phyloP scores from a whole-genome alignment of 2,329 filamentous ascomycete genomes.

The Coniochaeta ligniaria region DNA sequence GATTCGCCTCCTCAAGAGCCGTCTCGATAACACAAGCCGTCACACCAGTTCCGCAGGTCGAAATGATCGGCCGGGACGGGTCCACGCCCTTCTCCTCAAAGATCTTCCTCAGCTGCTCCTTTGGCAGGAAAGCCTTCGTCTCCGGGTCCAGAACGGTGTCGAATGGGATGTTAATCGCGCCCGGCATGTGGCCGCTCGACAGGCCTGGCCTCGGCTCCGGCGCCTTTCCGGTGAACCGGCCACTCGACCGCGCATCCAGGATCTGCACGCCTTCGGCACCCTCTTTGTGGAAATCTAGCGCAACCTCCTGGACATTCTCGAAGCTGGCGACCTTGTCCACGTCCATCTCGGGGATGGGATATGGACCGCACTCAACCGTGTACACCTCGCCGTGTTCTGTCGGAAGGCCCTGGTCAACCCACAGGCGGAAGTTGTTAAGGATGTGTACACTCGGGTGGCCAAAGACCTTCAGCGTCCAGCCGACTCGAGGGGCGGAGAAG shows the following conservation, averaged over 20 bases:
- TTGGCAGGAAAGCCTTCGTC: slow-evolving; percentile 72
- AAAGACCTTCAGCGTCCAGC: slow-evolving; percentile 87
- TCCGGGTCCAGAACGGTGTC: slow-evolving; percentile 71
- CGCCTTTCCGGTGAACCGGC: slow-evolving; percentile 74
- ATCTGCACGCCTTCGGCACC: slow-evolving; percentile 79
- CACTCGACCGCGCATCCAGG: slow-evolving; percentile 74
- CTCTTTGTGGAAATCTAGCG: slow-evolving; percentile 71
- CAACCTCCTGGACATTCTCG: slow-evolving; percentile 74
- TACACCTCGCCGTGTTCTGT: slow-evolving; percentile 73
- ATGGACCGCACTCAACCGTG: slow-evolving; percentile 57
- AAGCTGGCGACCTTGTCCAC: slow-evolving; percentile 65
- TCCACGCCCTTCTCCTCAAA: slow-evolving; percentile 79
- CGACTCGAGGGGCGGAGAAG: slow-evolving; percentile 87
- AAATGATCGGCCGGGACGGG: slow-evolving; percentile 72
- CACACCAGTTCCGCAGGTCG: slow-evolving; percentile 87
- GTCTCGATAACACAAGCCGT: slow-evolving; percentile 89
- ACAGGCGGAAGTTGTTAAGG: slow-evolving; percentile 92
- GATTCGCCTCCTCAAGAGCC: slow-evolving; percentile 72
- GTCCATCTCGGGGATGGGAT: slow-evolving; percentile 56
- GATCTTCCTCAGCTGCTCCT: slow-evolving; percentile 63
- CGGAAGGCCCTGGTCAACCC: slow-evolving; percentile 77
- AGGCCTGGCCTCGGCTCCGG: slow-evolving; percentile 83
- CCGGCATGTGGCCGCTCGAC: slow-evolving; percentile 86
- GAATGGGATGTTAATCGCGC: slow-evolving; percentile 77
- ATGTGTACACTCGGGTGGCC: slow-evolving; percentile 85